Base-by-base conservation (phyloP, 140 eudicot species). In the Flaveria floridana region DNA sequence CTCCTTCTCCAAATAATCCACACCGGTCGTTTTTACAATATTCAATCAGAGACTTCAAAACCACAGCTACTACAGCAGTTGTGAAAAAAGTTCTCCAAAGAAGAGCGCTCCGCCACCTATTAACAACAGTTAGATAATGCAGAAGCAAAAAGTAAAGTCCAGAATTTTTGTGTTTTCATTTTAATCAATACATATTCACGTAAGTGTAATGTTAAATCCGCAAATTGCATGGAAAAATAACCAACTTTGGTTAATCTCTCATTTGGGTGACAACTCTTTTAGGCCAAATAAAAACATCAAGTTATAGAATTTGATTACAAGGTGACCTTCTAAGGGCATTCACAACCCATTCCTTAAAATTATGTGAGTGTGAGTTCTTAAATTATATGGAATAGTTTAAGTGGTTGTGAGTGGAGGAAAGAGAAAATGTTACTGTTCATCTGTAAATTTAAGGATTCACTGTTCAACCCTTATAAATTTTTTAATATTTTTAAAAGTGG, bases 51-150 rank as follows among this genome's bases (percentile, higher is more conserved):
- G 88, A 51, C 81, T 93, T 93, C 68, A 93, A 78, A 12, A 88
- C 90, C 53, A 93, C 86, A 79, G 98, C 96, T 47, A 90, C 98
- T 30, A 90, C 87, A 78, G 98, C 97, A 63, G 97, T 88, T 19
- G 96, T 90, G 88, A 93, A 90, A 81, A 93, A 93, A 2, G 98
- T 88, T 79, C 97, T 93, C 98, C 98, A 93, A 18, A 90, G 91
- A 78, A 93, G 97, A 74, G 98, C 96, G 78, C 96, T 94, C 71
- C 97, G 81, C 97, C 97, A 91, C 97, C 97, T 88, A 58, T 41
- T 73, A 81, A 61, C 44, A 84, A 41, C 70, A 34, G 68, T 66
- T 46, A 39, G 46, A n/a, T 20, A 39, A 28, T 30, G 53, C 48
- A 76, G 42, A 39, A 39, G 47, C 67, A 20, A 19, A 14, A 63